Evolutionary conservation across 2,329 filamentous ascomycete species (phyloP), one percentile per base, ranked within the genome.

Genomic region (Neonectria sp.): DNA sequence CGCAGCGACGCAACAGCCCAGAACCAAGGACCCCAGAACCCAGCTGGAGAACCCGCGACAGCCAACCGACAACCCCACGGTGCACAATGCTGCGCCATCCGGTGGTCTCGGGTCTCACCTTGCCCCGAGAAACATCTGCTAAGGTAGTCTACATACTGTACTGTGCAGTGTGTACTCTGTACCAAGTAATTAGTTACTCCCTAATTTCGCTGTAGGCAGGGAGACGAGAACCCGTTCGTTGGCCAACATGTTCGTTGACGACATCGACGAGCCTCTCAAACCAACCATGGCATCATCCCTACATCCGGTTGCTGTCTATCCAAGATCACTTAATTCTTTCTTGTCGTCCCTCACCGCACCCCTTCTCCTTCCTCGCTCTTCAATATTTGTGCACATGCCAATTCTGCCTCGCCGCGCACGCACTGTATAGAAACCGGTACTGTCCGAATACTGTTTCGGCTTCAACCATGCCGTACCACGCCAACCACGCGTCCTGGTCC

Each of bases 31-130:
- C 37, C 37, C 17, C 15, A 40, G 37, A 40, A 40, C 37, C 37
- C 37, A 40, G 37, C 69, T 64, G 60, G 59, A 45, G 9, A 21
- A 21, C 71, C 66, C 62, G 55, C 68, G 67, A 73, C 61, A 76
- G 71, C 73, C 73, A 76, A 75, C 73, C 72, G 72, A 72, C 65
- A 65, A 74, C 68, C 73, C 73, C 73, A 75, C 73, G 73, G 59
- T 72, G 69, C 53, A 21, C 17, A 15, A 49, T 12, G 58, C 46
- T 58, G 58, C 63, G 56, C 52, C 57, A 55, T 53, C 57, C 35
- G 56, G 58, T 46, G 51, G 52, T 61, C 57, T 66, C 63, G 63
- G 58, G 31, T 40, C 63, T 57, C 55, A 55, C 48, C 29, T 51
- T 27, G 35, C 3, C 51, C 51, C 51, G 31, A 53, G 51, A 35